These are phyloP conservation scores for Diversispora eburnea DNA, from an alignment of 192 early-diverging fungal species.

Conservation along the genomic window DNA sequence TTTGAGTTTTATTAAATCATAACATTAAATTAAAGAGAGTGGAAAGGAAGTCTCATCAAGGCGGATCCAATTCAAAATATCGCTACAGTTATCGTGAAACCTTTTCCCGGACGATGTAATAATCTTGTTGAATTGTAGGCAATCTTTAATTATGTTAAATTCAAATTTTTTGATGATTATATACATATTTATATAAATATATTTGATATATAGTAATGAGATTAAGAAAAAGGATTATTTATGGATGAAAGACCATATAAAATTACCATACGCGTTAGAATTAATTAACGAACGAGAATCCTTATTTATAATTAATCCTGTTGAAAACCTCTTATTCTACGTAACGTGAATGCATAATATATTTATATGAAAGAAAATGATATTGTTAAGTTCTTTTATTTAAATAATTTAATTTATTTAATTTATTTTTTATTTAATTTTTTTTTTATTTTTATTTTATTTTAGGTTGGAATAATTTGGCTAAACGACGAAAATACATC, in stretches of 20 bases:
- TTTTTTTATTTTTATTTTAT: background rate
- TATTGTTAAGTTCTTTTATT: background rate
- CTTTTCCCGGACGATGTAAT: background rate
- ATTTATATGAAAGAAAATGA: background rate
- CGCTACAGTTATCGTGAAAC: background rate
- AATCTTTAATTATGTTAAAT: background rate
- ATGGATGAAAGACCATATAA: too few species aligned
- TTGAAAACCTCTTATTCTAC: background rate
- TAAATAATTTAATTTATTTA: background rate
- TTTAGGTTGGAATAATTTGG: background rate
- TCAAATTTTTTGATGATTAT: too few species aligned
- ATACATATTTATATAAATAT: too few species aligned
- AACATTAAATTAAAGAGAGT: background rate
- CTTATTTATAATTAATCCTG: background rate
- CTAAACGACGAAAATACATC: background rate
- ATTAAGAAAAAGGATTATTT: too few species aligned
- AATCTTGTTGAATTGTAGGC: background rate
- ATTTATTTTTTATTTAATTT: background rate
- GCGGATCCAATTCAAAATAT: background rate
- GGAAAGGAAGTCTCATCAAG: background rate
- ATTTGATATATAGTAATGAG: too few species aligned
- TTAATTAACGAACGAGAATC: background rate
- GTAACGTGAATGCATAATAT: background rate
- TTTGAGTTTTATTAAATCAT: too few species aligned
- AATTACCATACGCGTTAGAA: too few species aligned